Evolutionary conservation across 176 grass and related monocot genomes (phyloP).

Genomic region (Rhynchospora tenuis): DNA sequence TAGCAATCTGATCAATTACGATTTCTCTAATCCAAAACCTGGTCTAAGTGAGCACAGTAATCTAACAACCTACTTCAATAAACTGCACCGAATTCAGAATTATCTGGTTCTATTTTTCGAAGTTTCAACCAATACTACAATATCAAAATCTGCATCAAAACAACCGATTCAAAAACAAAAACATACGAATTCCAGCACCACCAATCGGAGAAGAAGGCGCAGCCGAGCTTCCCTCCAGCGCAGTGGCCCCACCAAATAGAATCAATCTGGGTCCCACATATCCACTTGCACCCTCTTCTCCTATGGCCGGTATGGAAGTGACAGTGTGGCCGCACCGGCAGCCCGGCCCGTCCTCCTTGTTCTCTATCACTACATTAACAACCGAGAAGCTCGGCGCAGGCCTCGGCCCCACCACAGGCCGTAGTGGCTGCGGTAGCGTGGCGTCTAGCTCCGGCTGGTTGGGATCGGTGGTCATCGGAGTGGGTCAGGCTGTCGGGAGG

Average conservation of each 20-base stretch:
- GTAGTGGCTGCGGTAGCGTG: neutral
- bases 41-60: neutral
- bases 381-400: constrained; percentile 73
- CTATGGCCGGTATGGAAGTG: constrained; percentile 63
- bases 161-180: neutral
- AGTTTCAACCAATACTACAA: neutral
- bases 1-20: neutral
- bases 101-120: neutral
- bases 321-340: constrained; percentile 95
- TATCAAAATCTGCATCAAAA: neutral
- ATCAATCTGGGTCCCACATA: constrained; percentile 59
- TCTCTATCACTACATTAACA: constrained; percentile 63
- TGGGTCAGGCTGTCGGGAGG: neutral
- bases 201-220: constrained; percentile 57
- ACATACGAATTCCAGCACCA: constrained; percentile 79
- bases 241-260: constrained; percentile 85
- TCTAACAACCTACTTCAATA: neutral
- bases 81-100: neutral
- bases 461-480: constrained; percentile 33
- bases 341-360: constrained; percentile 82
- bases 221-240: constrained; percentile 75
- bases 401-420: constrained; percentile 34
- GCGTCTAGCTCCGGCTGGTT: constrained; percentile 24
- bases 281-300: constrained; percentile 56
- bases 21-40: neutral